phyloP scores from a whole-genome alignment of 257 asterid genomes.

The Perilla frutescens region DNA sequence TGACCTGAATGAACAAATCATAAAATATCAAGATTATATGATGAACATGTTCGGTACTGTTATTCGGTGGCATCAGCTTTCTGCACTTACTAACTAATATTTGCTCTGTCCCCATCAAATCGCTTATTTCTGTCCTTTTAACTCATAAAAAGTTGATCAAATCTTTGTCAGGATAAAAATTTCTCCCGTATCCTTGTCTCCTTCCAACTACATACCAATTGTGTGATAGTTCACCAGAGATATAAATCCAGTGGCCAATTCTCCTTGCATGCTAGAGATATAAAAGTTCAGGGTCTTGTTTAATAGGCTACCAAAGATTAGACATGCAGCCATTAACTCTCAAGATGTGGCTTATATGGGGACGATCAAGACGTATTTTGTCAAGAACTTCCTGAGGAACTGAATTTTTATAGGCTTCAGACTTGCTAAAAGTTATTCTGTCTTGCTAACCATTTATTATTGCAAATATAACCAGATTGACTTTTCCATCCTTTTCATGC shows the following conservation, averaged over 20 bases:
- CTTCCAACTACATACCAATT: slow-evolving; percentile 14
- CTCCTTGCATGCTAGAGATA: background rate
- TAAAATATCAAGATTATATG: too few species aligned
- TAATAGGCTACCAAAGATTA: background rate
- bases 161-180: background rate
- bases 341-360: slow-evolving; percentile 20
- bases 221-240: background rate
- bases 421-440: background rate
- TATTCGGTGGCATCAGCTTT: background rate
- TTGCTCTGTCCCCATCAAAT: slow-evolving; percentile 6
- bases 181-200: background rate
- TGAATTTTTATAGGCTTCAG: background rate
- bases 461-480: slow-evolving; percentile 4
- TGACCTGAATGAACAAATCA: too few species aligned
- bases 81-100: background rate
- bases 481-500: slow-evolving; percentile 24
- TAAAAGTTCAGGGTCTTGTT: background rate
- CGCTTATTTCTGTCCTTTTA: background rate
- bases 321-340: slow-evolving; percentile 12
- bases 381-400: background rate
- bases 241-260: background rate
- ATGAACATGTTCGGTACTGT: background rate
- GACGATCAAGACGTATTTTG: background rate
- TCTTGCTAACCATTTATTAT: slow-evolving; percentile 9
- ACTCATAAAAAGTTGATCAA: slow-evolving; percentile 4